Evolutionary conservation across 1,139 yeast genomes (phyloP).

Genomic region (Pichia sp.): DNA sequence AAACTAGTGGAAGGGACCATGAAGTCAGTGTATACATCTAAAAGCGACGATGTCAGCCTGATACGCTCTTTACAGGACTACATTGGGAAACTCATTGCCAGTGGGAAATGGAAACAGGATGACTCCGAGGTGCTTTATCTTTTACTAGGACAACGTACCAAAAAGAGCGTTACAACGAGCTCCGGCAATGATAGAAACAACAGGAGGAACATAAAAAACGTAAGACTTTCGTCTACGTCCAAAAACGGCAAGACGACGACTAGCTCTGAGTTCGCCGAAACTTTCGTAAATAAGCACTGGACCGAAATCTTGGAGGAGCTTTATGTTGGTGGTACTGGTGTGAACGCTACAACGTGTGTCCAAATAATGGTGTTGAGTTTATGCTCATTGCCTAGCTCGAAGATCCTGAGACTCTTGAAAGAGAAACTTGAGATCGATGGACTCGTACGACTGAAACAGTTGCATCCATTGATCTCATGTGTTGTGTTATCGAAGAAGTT

Average conservation of each 20-base stretch:
- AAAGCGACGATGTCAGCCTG: conserved; percentile 47
- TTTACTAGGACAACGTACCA: conserved; percentile 35
- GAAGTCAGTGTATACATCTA: conserved; percentile 46
- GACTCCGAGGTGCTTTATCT: conserved; percentile 44
- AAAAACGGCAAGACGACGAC: neutral
- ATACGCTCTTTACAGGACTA: conserved; percentile 43
- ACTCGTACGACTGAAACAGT: conserved; percentile 36
- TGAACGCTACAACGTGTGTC: conserved; percentile 42
- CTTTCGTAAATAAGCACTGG: conserved; percentile 53
- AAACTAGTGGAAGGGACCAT: conserved; percentile 51
- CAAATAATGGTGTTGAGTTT: conserved; percentile 51
- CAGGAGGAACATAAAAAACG: conserved; percentile 5
- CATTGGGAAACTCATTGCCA: conserved; percentile 40
- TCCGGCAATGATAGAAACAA: conserved; percentile 11
- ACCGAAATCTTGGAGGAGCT: conserved; percentile 52
- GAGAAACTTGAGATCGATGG: conserved; percentile 44
- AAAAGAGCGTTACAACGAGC: conserved; percentile 11
- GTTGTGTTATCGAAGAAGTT: conserved; percentile 45
- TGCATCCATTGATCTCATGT: conserved; percentile 52
- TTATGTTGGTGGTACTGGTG: conserved; percentile 53
- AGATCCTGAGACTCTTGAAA: conserved; percentile 39
- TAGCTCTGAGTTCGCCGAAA: conserved; percentile 42
- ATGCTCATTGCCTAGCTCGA: conserved; percentile 44
- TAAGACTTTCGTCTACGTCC: neutral
- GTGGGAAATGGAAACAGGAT: conserved; percentile 40